Evolutionary conservation across 2,329 filamentous ascomycete genomes (phyloP).

Genomic region (Aspergillus sp.): DNA sequence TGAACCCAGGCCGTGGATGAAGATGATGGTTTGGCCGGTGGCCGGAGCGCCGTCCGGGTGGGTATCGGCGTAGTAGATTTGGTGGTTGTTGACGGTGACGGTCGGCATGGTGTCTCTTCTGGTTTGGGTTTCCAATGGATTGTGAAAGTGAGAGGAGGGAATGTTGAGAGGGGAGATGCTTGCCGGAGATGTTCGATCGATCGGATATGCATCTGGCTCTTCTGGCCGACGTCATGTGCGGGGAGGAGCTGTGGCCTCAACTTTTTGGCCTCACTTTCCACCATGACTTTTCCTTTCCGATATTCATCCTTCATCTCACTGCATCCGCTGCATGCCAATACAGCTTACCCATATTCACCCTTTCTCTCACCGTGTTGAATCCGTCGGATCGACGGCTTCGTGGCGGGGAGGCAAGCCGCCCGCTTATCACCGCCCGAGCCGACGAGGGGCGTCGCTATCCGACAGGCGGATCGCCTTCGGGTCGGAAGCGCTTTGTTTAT

Average conservation of each 20-base stretch:
- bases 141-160: neutral
- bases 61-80: conserved; percentile 40
- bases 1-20: conserved; percentile 65
- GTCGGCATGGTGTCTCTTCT: conserved; percentile 36
- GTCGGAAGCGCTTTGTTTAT: conserved; percentile 18
- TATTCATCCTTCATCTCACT: neutral
- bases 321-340: neutral
- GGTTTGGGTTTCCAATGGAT: neutral
- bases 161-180: neutral
- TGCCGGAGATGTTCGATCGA: neutral
- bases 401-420: conserved; percentile 1
- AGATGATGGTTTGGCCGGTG: conserved; percentile 40
- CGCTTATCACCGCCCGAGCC: conserved; percentile 20
- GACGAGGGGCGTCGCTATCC: conserved; percentile 24
- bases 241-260: neutral
- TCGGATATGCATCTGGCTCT: neutral
- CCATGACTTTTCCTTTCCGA: neutral
- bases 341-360: neutral
- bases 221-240: neutral
- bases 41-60: conserved; percentile 33
- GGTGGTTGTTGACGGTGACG: conserved; percentile 37
- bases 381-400: conserved; percentile 9
- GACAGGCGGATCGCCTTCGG: conserved; percentile 27
- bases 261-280: too few relatives aligned
- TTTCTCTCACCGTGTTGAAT: neutral